Evolutionary conservation across 2,329 filamentous ascomycete genomes (phyloP).

Genomic region (Aspergillus novoparasiticus): DNA sequence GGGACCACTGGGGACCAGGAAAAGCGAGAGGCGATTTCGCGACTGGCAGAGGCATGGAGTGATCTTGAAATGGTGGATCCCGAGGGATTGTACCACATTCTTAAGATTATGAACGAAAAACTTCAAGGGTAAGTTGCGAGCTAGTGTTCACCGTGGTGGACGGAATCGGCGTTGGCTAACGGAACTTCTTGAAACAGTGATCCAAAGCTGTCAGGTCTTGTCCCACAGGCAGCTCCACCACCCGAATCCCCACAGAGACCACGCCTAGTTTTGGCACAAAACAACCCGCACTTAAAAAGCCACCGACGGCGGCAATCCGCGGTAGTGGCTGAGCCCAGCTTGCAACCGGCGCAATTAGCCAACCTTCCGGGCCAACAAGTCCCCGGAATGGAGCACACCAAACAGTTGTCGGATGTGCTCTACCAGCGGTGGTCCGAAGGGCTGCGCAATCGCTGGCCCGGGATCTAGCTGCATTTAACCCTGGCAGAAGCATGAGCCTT

Average conservation of each 20-base stretch:
- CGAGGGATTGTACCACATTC: slow-evolving; percentile 82
- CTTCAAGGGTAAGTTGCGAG: slow-evolving; percentile 54
- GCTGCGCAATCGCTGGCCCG: slow-evolving; percentile 69
- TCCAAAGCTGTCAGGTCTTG: slow-evolving; percentile 41
- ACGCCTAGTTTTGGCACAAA: slow-evolving; percentile 76
- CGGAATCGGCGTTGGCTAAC: slow-evolving; percentile 9
- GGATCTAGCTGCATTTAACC: slow-evolving; percentile 18
- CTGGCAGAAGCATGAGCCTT: slow-evolving; percentile 2
- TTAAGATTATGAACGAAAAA: slow-evolving; percentile 75
- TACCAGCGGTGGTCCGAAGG: slow-evolving; percentile 90
- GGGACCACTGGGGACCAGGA: slow-evolving; percentile 70
- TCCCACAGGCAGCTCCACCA: slow-evolving; percentile 37
- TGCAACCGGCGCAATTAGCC: slow-evolving; percentile 40
- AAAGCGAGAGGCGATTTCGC: slow-evolving; percentile 83
- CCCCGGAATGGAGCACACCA: slow-evolving; percentile 88
- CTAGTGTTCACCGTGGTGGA: background rate
- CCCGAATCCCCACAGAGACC: slow-evolving; percentile 49
- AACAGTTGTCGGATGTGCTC: slow-evolving; percentile 84
- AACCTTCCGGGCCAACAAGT: slow-evolving; percentile 60
- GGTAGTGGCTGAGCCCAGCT: slow-evolving; percentile 35
- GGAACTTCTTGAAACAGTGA: slow-evolving; percentile 31
- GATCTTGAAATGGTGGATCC: slow-evolving; percentile 84
- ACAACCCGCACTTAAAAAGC: slow-evolving; percentile 82
- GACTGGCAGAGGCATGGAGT: slow-evolving; percentile 82
- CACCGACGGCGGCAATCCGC: slow-evolving; percentile 67